These are phyloP conservation scores for Xerocomellus dryophilus DNA, from an alignment of 768 basidiomycete species.

Conservation along the genomic window DNA sequence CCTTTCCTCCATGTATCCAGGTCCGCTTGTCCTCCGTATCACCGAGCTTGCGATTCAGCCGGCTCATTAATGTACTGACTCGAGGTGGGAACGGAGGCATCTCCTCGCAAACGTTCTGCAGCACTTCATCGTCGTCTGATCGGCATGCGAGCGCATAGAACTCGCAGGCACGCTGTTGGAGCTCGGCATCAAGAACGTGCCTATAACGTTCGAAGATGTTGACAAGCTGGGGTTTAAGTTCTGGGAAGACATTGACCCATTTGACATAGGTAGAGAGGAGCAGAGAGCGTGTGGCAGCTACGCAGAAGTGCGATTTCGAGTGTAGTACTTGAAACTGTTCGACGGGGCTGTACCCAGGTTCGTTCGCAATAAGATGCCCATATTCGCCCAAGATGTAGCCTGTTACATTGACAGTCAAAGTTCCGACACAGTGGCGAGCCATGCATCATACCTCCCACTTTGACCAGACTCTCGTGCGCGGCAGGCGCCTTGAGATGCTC, in stretches of 20 bases:
- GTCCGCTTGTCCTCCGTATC: slow-evolving; percentile 95
- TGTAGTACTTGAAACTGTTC: slow-evolving; percentile 94
- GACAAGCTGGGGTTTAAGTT: slow-evolving; percentile 91
- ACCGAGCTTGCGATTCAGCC: slow-evolving; percentile 84
- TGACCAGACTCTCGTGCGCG: slow-evolving; percentile 90
- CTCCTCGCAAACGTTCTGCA: slow-evolving; percentile 95
- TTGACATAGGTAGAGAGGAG: slow-evolving; percentile 97
- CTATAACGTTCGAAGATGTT: slow-evolving; percentile 96
- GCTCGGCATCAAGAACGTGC: slow-evolving; percentile 94
- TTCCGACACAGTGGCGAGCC: background rate
- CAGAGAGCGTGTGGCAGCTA: slow-evolving; percentile 86
- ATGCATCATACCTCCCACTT: slow-evolving; percentile 75
- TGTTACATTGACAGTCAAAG: slow-evolving; percentile 31
- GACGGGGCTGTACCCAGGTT: slow-evolving; percentile 85
- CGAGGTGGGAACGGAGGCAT: slow-evolving; percentile 99
- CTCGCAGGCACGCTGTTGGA: slow-evolving; percentile 98
- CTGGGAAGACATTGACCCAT: slow-evolving; percentile 99
- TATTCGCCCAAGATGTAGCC: slow-evolving; percentile 98
- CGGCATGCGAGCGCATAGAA: slow-evolving; percentile 85
- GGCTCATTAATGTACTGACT: slow-evolving; percentile 82
- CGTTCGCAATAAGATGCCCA: slow-evolving; percentile 95
- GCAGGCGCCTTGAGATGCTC: slow-evolving; percentile 83
- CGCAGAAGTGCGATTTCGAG: slow-evolving; percentile 92
- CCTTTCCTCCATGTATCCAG: slow-evolving; percentile 95
- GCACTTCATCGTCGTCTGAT: slow-evolving; percentile 85